A percentile compares a stretch with the other conserved stretches of the same genome.
These are phyloP conservation scores for Diversispora epigaea DNA, from an alignment of 192 early-diverging fungal species.

Conservation along the genomic window DNA sequence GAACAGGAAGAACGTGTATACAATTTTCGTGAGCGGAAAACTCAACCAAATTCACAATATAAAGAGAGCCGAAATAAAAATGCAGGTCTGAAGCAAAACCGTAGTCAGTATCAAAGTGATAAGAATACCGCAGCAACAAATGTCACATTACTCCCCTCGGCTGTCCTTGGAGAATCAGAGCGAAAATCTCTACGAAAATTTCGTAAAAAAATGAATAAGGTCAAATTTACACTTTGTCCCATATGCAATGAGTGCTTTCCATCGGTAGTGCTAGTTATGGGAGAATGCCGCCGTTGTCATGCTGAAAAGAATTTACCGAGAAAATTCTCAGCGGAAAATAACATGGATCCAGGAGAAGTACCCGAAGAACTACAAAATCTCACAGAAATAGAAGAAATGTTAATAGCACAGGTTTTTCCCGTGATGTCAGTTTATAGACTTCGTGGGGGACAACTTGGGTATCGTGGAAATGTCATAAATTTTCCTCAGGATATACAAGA, in stretches of 20 bases:
- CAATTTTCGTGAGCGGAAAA: too few relatives aligned
- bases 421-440: too few relatives aligned
- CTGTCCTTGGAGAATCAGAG: too few relatives aligned
- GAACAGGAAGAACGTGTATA: too few relatives aligned
- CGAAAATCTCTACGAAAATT: not conserved
- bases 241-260: not conserved
- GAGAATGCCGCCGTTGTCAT: not conserved
- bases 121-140: too few relatives aligned
- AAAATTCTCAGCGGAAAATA: not conserved
- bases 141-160: too few relatives aligned
- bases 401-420: not conserved
- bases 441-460: not conserved
- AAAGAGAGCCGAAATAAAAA: too few relatives aligned
- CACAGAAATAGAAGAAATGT: not conserved
- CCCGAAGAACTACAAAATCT: not conserved
- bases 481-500: not conserved
- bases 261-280: not conserved
- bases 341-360: not conserved
- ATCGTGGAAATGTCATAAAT: not conserved
- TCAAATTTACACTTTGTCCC: not conserved
- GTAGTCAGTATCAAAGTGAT: too few relatives aligned
- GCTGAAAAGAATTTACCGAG: not conserved
- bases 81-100: too few relatives aligned
- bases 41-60: too few relatives aligned
- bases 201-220: not conserved